A percentile compares a stretch with the other conserved stretches of the same genome.
These are phyloP conservation scores for Exserohilum turcica DNA, from an alignment of 2,329 filamentous ascomycete genomes.

Conservation along the genomic window DNA sequence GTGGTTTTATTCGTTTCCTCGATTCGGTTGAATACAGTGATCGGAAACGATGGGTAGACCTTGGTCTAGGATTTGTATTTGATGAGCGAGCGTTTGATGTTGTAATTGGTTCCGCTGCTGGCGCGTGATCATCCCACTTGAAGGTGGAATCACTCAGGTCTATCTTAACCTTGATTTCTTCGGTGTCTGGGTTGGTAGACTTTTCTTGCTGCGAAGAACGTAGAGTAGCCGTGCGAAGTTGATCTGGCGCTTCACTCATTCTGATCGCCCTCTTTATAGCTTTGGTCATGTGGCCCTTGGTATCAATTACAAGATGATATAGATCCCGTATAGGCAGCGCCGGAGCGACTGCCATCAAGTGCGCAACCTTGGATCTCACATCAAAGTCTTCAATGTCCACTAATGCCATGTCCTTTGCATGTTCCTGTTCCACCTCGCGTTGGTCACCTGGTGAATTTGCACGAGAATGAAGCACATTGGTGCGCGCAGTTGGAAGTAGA, in stretches of 20 bases:
- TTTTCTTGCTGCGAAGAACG: background rate
- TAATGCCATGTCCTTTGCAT: conserved; percentile 8
- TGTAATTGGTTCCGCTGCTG: background rate
- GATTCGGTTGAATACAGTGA: background rate
- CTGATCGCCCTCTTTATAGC: conserved; percentile 7
- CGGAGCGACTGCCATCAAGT: conserved; percentile 27
- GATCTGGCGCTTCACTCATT: background rate
- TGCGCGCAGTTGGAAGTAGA: background rate
- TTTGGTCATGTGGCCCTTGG: conserved; percentile 8
- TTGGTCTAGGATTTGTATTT: background rate
- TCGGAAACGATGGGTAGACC: background rate
- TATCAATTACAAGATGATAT: conserved; percentile 23
- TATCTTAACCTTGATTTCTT: conserved; percentile 23
- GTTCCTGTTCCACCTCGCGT: background rate
- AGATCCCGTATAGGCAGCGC: conserved; percentile 20
- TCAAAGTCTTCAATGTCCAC: conserved; percentile 21
- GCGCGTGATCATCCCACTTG: conserved; percentile 19
- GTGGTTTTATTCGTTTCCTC: background rate
- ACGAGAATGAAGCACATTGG: too few relatives aligned
- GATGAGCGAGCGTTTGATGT: background rate
- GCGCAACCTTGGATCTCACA: conserved; percentile 20
- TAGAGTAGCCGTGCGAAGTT: background rate
- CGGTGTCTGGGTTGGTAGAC: background rate
- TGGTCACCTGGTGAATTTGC: background rate
- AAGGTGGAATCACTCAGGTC: conserved; percentile 20